A percentile compares a stretch with the other conserved stretches of the same genome.
These are phyloP conservation scores for Abrus pulchellus DNA, from an alignment of 306 rosid species.

Conservation along the genomic window DNA sequence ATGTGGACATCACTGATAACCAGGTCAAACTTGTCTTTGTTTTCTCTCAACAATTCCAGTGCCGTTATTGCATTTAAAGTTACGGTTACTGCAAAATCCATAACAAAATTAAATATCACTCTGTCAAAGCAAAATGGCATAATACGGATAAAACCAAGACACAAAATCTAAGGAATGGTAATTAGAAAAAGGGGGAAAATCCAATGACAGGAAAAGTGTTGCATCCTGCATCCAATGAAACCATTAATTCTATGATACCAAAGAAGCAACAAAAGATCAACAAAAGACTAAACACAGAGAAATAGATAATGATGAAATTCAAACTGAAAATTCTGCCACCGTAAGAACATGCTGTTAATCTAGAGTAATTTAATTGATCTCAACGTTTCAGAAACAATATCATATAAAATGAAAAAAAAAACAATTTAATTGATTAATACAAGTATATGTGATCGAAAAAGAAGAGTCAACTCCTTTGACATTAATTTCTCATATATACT, in stretches of 20 bases:
- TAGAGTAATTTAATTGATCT: neutral
- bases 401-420: neutral
- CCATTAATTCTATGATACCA: constrained; percentile 21
- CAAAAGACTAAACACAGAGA: neutral
- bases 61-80: constrained; percentile 75
- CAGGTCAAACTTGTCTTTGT: constrained; percentile 74
- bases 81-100: constrained; percentile 77
- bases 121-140: neutral
- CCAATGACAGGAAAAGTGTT: neutral
- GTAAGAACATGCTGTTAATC: neutral
- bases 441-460: neutral
- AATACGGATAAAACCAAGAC: constrained; percentile 8
- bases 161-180: constrained; percentile 12
- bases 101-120: constrained; percentile 8
- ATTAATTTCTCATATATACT: neutral
- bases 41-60: constrained; percentile 79
- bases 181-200: neutral
- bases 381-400: constrained; percentile 9
- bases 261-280: constrained; percentile 18
- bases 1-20: constrained; percentile 96
- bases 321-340: constrained; percentile 19
- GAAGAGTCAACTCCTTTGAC: neutral
- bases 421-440: neutral
- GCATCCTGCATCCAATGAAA: neutral
- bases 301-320: neutral